Base-by-base conservation (phyloP, 1,284 basidiomycete genomes). In the Fistulina hepatica region DNA sequence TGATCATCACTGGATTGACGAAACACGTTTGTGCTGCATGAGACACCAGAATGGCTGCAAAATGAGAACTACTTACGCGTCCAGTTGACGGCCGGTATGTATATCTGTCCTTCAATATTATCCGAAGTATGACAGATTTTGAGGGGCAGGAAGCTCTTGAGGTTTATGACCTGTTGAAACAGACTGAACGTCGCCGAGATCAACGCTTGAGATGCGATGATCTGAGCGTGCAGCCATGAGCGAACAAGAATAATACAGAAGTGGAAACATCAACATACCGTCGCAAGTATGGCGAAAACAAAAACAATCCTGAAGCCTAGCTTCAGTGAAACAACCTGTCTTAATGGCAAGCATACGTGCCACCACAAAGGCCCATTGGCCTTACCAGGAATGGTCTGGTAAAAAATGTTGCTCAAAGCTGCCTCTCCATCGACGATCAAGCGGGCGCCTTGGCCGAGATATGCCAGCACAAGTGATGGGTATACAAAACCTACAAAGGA, bases 101-200 rank as follows among this genome's bases (percentile, higher is more conserved):
- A 81, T 6, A 81, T 64, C 49, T 81, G 77, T 1, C 77, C 76
- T 48, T 76, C 69, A 11, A 69, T 60, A 2, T 58, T 64, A 13
- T 73, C 70, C 1, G 73, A 76, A 0, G 78, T 81, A 48, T 77
- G 67, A 6, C 61, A 47, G 64, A 80, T 72, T 5, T 64, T 60
- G 7, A 80, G 63, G 37, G 71, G 66, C 3, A 74, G 74, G 42
- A 81, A 65, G 36, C 64, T 64, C 40, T 70, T 69, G 53, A 70
- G 64, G 47, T 73, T 73, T 42, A 80, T 67, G 25, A 80, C 56
- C 55, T 81, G 77, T 44, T 80, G 76, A 11, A 71, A 50, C 22
- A 81, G 58, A 46, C 69, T 74, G 61, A 81, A 81, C 0, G 72
- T 71, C 0, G 74, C 78, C 0, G 77, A 76, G 46, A 81, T 80